A percentile compares a stretch with the other conserved stretches of the same genome.
phyloP scores from a whole-genome alignment of 371 early-diverging fungal species.

The Chytridium lagenaria region DNA sequence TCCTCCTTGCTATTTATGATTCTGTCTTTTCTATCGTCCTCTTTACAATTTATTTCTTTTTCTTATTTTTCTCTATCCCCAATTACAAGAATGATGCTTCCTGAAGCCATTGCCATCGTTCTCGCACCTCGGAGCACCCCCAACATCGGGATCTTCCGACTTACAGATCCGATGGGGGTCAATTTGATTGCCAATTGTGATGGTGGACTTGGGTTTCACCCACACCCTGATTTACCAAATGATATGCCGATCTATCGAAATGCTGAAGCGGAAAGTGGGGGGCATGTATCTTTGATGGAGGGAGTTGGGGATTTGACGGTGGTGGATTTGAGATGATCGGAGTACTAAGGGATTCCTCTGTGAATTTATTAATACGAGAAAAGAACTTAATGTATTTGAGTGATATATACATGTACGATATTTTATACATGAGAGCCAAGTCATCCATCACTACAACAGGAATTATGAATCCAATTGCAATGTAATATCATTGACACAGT shows the following conservation, averaged over 20 bases:
- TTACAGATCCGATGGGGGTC: conserved; percentile 89
- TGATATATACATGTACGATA: too few relatives aligned
- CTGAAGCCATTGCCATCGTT: conserved; percentile 94
- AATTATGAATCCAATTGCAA: too few relatives aligned
- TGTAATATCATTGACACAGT: too few relatives aligned
- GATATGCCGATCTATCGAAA: conserved; percentile 6
- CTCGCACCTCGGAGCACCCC: conserved; percentile 79
- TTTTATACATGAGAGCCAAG: too few relatives aligned
- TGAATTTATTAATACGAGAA: too few relatives aligned
- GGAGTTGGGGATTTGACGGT: background rate
- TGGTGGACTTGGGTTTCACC: conserved; percentile 78
- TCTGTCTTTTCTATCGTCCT: background rate
- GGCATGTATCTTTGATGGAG: conserved; percentile 19
- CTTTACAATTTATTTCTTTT: conserved; percentile 14
- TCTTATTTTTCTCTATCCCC: background rate
- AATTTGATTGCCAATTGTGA: conserved; percentile 77
- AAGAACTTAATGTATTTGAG: too few relatives aligned
- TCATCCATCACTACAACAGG: too few relatives aligned
- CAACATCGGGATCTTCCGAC: conserved; percentile 80
- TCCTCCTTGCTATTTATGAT: conserved; percentile 3
- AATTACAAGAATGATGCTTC: conserved; percentile 70
- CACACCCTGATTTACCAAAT: conserved; percentile 64
- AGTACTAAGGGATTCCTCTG: too few relatives aligned
- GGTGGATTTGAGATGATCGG: conserved; percentile 22
- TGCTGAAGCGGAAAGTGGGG: background rate